Percentiles rank a stretch among this genome's conserved stretches.
Evolutionary conservation across 208 protist species (phyloP).

Genomic region (Crithidia expoeki): DNA sequence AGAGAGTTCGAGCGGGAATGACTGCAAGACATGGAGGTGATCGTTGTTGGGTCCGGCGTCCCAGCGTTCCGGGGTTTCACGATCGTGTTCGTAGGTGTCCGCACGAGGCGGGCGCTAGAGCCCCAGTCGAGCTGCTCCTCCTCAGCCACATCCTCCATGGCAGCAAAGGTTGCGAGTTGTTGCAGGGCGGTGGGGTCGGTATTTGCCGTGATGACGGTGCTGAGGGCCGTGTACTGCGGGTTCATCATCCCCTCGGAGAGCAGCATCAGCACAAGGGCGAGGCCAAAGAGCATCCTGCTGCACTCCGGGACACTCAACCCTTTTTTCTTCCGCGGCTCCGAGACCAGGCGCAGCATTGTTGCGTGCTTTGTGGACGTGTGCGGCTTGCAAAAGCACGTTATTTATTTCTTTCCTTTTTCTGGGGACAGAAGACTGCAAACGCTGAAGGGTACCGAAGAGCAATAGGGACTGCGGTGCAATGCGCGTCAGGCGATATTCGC

Average conservation of each 20-base stretch:
- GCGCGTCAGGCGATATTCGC: too few species aligned
- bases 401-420: too few species aligned
- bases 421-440: too few species aligned
- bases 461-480: too few species aligned
- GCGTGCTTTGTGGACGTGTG: too few species aligned
- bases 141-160: conserved; percentile 64
- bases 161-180: conserved; percentile 72
- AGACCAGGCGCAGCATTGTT: conserved; percentile 14
- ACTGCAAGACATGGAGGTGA: background rate
- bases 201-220: conserved; percentile 49
- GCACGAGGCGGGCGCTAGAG: conserved; percentile 33
- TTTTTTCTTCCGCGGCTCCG: conserved; percentile 14
- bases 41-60: conserved; percentile 15
- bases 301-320: conserved; percentile 20
- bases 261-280: conserved; percentile 46
- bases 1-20: conserved; percentile 13
- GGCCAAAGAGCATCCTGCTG: conserved; percentile 37
- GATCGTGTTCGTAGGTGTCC: conserved; percentile 1
- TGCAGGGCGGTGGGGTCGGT: conserved; percentile 54
- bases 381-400: too few species aligned
- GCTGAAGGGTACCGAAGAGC: too few species aligned
- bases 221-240: conserved; percentile 40
- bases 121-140: conserved; percentile 79
- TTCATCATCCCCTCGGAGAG: conserved; percentile 33
- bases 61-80: conserved; percentile 23